Conservation (phyloP, 225 moss, liverwort and hornwort species). For the Polytrichum commune region DNA sequence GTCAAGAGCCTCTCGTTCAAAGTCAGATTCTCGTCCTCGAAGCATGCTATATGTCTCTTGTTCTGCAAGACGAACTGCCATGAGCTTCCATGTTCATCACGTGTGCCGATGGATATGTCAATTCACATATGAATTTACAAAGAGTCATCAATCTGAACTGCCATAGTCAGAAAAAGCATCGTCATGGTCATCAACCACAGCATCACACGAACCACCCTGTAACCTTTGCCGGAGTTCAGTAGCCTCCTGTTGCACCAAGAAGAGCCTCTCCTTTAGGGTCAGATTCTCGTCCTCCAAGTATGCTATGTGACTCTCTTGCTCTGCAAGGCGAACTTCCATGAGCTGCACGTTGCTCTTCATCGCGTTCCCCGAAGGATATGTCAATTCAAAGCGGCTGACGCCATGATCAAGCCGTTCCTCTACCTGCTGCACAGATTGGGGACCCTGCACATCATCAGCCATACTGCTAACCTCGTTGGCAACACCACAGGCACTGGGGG, state of each 20-base stretch:
- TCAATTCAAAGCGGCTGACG: conserved; percentile 68
- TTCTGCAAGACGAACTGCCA: conserved; percentile 42
- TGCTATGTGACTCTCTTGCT: conserved; percentile 64
- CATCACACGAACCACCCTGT: conserved; percentile 45
- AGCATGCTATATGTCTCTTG: no score
- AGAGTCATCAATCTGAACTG: conserved; percentile 50
- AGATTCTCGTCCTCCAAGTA: conserved; percentile 67
- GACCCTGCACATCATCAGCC: conserved; percentile 21
- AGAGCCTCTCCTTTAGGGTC: conserved; percentile 54
- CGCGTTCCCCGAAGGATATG: conserved; percentile 39
- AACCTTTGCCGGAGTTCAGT: conserved; percentile 47
- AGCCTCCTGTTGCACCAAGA: conserved; percentile 60
- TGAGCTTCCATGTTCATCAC: conserved; percentile 40
- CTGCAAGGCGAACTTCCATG: conserved; percentile 57
- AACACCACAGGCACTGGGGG: conserved; percentile 20
- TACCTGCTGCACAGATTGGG: conserved; percentile 52
- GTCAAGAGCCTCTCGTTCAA: conserved; percentile 53
- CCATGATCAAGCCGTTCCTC: conserved; percentile 58
- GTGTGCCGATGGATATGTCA: conserved; percentile 44
- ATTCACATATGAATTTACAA: conserved; percentile 18
- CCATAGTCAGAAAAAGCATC: conserved; percentile 72
- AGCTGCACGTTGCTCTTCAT: conserved; percentile 40
- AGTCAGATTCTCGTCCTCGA: no score
- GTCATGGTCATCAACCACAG: conserved; percentile 57
- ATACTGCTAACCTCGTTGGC: conserved; percentile 13